Evolutionary conservation across 768 basidiomycete genomes (phyloP), one percentile per base, ranked within the genome.

Genomic region (Sarcodon sp.): DNA sequence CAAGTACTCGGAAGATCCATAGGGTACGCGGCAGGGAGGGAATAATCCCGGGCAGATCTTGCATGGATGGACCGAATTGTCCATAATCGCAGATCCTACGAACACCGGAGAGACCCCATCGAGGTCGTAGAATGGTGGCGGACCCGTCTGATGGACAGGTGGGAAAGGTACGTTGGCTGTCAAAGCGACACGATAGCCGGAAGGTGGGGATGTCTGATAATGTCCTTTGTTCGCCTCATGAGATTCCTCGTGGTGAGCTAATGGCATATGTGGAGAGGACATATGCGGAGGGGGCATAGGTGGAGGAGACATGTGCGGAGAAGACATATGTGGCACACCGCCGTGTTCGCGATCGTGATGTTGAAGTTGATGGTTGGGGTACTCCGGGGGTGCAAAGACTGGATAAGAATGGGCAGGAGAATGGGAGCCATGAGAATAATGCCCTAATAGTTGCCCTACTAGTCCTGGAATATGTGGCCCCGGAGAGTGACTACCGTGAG

Each of bases 31-130:
- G 58, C 61, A 76, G 50, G 61, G 67, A 54, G 53, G 72, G 57
- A 13, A 57, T 15, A 85, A 73, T 52, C 70, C 61, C 7, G 80
- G 77, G 0, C 68, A 77, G 55, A 89, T 76, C 69, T 90, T 91
- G 74, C 87, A 89, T 3, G 87, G 87, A 51, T 90, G 87, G 3
- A 88, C 83, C 0, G 79, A 77, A 51, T 68, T 54, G 7, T 49
- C 68, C 58, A 87, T 68, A 43, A 88, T 64, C 10, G 85, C 87
- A 4, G 83, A 84, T 9, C 86, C 87, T 32, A 91, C 54, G 65
- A 71, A 91, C 50, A 88, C 59, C 5, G 80, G 80, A 1, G 73
- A 71, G 21, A 54, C 50, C 1, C 77, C 75, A 55, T 83, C 77
- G 1, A 66, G 60, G 56, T 90, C 85, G 35, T 61, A 55, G 55